Evolutionary conservation across 2,329 filamentous ascomycete species (phyloP).

Genomic region (Phialophora chinensis): DNA sequence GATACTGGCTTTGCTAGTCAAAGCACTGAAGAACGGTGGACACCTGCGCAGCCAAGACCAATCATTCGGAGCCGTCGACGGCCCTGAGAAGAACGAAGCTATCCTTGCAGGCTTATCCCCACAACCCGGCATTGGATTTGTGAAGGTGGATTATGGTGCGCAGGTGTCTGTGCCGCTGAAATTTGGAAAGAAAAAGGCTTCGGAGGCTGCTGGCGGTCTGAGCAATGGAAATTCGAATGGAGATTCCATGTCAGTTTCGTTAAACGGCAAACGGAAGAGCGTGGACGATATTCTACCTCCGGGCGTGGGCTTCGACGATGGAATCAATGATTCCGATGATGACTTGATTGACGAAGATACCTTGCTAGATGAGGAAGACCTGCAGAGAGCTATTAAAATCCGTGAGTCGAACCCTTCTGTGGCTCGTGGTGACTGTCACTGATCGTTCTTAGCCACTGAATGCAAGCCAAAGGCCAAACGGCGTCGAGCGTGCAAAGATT

Average conservation of each 20-base stretch:
- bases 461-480: constrained; percentile 88
- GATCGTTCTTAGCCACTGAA: constrained; percentile 68
- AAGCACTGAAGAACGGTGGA: constrained; percentile 72
- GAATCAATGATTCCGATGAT: constrained; percentile 70
- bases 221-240: constrained; percentile 12
- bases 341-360: constrained; percentile 91
- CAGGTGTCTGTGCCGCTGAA: constrained; percentile 66
- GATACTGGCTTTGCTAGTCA: constrained; percentile 72
- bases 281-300: constrained; percentile 51
- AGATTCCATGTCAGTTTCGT: constrained; percentile 34
- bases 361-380: constrained; percentile 82
- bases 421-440: constrained; percentile 36
- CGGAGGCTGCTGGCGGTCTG: constrained; percentile 37
- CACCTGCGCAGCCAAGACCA: constrained; percentile 73
- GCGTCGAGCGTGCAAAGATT: constrained; percentile 95
- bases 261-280: constrained; percentile 52
- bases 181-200: constrained; percentile 65
- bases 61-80: constrained; percentile 53
- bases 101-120: constrained; percentile 78
- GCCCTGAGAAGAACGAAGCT: constrained; percentile 72
- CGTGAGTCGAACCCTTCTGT: constrained; percentile 31
- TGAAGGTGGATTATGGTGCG: constrained; percentile 71
- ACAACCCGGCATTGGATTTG: constrained; percentile 67
- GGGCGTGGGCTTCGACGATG: constrained; percentile 72
- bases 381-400: constrained; percentile 69